Conservation (phyloP, 2,329 filamentous ascomycete genomes). For the Hypoxylon sp. region DNA sequence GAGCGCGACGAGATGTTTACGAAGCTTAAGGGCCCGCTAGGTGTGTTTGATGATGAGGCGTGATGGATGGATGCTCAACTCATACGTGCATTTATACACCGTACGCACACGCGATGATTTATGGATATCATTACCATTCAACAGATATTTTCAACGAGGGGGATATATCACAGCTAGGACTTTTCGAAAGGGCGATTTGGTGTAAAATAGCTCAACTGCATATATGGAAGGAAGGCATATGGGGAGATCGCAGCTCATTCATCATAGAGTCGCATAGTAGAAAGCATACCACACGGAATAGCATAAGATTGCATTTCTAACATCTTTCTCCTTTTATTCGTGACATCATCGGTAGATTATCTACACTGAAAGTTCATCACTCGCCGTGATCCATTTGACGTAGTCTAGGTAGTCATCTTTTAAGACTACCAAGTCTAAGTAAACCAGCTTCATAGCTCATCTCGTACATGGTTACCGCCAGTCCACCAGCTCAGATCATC, state of each 20-base stretch:
- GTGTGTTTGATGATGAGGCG: constrained; percentile 61
- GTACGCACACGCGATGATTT: not conserved
- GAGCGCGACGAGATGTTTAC: constrained; percentile 94
- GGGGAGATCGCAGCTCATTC: constrained; percentile 39
- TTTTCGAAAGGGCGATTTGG: not conserved
- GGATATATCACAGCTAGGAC: not conserved
- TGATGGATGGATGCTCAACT: constrained; percentile 36
- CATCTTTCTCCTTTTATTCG: not conserved
- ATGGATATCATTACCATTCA: not conserved
- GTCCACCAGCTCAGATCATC: constrained; percentile 70
- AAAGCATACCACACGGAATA: constrained; percentile 20
- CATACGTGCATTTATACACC: not conserved
- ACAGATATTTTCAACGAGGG: not conserved
- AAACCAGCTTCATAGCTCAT: constrained; percentile 63
- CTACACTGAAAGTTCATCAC: not conserved
- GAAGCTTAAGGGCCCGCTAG: constrained; percentile 74
- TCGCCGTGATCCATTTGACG: not conserved
- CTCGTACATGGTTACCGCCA: constrained; percentile 54
- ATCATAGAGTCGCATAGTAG: constrained; percentile 39
- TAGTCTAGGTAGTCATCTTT: not conserved
- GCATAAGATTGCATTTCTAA: constrained; percentile 6
- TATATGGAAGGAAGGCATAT: constrained; percentile 10
- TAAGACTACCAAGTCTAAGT: not conserved
- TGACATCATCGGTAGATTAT: not conserved
- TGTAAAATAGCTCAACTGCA: constrained; percentile 24